Evolutionary conservation across 2,329 filamentous ascomycete species (phyloP).

Genomic region (Hymenoscyphus fraxineus): DNA sequence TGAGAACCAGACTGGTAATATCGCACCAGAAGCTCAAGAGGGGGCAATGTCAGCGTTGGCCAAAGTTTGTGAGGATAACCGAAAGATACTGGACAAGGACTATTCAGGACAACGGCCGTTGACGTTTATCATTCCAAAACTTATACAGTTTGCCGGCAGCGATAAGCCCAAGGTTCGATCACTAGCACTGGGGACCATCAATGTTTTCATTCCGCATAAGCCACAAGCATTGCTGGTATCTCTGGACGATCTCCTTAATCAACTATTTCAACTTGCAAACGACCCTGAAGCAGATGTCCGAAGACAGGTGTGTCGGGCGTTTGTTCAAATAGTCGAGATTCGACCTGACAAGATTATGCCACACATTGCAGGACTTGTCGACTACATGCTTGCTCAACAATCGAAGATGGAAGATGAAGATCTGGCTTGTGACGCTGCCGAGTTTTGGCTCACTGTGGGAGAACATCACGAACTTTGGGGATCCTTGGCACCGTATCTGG

Average conservation of each 20-base stretch:
- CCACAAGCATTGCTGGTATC: conserved; percentile 77
- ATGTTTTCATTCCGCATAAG: conserved; percentile 84
- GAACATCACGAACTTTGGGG: conserved; percentile 80
- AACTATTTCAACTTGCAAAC: conserved; percentile 75
- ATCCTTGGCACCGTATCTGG: conserved; percentile 71
- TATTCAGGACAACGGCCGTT: conserved; percentile 86
- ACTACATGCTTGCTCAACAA: conserved; percentile 91
- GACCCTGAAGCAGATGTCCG: conserved; percentile 80
- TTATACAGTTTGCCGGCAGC: conserved; percentile 81
- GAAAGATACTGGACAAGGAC: conserved; percentile 77
- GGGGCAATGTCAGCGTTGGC: conserved; percentile 88
- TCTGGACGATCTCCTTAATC: conserved; percentile 76
- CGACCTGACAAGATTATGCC: conserved; percentile 86
- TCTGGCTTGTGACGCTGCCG: conserved; percentile 87
- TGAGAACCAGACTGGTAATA: conserved; percentile 65
- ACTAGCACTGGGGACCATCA: conserved; percentile 78
- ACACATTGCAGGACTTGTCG: conserved; percentile 81
- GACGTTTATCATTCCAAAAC: conserved; percentile 82
- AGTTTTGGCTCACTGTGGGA: conserved; percentile 94
- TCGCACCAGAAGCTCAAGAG: conserved; percentile 73
- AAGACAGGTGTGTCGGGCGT: conserved; percentile 87
- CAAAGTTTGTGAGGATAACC: conserved; percentile 97
- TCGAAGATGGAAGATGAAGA: conserved; percentile 77
- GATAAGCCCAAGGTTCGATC: conserved; percentile 72
- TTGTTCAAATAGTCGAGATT: conserved; percentile 87